phyloP scores from a whole-genome alignment of 768 basidiomycete species.

The Hericium coralloides region DNA sequence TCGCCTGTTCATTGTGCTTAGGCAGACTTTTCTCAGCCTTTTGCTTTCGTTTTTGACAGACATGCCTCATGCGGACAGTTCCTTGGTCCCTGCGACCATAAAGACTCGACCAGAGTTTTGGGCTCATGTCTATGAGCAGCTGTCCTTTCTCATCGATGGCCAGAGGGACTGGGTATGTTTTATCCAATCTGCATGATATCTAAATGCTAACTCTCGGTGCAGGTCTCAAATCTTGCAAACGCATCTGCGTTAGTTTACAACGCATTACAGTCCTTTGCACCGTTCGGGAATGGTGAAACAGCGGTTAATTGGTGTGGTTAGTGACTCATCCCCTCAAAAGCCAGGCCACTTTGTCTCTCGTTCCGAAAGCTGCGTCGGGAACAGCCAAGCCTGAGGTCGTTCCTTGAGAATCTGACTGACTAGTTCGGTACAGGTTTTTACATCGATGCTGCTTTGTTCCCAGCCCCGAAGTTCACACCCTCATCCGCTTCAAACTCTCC shows the following conservation, averaged over 20 bases:
- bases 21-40: too few relatives aligned
- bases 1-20: too few relatives aligned
- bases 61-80: constrained; percentile 84
- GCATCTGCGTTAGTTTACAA: constrained; percentile 75
- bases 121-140: constrained; percentile 59
- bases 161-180: constrained; percentile 66
- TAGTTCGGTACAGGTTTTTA: constrained; percentile 65
- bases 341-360: too few relatives aligned
- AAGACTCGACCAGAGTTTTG: constrained; percentile 74
- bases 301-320: constrained; percentile 93
- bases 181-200: not conserved
- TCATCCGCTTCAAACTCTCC: constrained; percentile 4
- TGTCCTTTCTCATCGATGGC: constrained; percentile 51
- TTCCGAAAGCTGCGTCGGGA: too few relatives aligned
- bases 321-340: constrained; percentile 18
- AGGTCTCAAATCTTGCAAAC: constrained; percentile 88
- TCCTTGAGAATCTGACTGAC: too few relatives aligned
- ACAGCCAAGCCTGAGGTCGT: too few relatives aligned
- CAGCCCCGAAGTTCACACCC: constrained; percentile 28
- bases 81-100: constrained; percentile 61
- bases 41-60: not conserved
- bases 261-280: constrained; percentile 58
- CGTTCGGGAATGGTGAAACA: constrained; percentile 55
- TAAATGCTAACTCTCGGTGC: not conserved
- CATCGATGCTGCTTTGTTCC: constrained; percentile 56